Percentiles rank a stretch among this genome's conserved stretches.
These are phyloP conservation scores for Lactifluus rugatus DNA, from an alignment of 768 basidiomycete genomes.

Conservation along the genomic window DNA sequence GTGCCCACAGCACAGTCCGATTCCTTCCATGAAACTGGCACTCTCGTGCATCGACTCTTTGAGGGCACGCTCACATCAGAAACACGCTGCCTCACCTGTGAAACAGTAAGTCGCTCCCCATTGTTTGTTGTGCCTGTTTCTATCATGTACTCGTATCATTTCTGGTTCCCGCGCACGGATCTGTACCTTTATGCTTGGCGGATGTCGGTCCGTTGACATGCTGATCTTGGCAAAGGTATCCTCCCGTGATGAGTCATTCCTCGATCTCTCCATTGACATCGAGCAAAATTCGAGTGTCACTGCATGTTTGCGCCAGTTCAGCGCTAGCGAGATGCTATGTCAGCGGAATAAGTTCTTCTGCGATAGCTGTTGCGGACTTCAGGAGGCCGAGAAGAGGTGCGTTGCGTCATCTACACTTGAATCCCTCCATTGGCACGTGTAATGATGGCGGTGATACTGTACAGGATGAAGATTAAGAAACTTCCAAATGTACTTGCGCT, in stretches of 20 bases:
- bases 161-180: conserved; percentile 1
- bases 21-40: conserved; percentile 35
- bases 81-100: conserved; percentile 95
- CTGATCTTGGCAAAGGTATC: conserved; percentile 19
- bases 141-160: neutral
- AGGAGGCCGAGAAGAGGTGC: conserved; percentile 96
- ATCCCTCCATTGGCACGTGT: conserved; percentile 11
- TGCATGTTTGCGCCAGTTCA: conserved; percentile 91
- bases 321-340: conserved; percentile 96
- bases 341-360: conserved; percentile 99
- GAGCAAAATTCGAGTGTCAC: conserved; percentile 97
- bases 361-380: conserved; percentile 91
- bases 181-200: neutral
- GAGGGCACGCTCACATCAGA: conserved; percentile 94
- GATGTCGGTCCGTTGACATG: conserved; percentile 22
- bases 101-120: conserved; percentile 50
- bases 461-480: conserved; percentile 97
- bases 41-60: conserved; percentile 86
- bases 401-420: conserved; percentile 21
- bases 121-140: neutral
- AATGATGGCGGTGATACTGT: neutral
- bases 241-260: conserved; percentile 90
- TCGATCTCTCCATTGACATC: conserved; percentile 98
- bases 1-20: conserved; percentile 37
- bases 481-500: conserved; percentile 91